Evolutionary conservation across 352 stramenopile species (phyloP).

Genomic region (Globisporangium rhizosaccharum): DNA sequence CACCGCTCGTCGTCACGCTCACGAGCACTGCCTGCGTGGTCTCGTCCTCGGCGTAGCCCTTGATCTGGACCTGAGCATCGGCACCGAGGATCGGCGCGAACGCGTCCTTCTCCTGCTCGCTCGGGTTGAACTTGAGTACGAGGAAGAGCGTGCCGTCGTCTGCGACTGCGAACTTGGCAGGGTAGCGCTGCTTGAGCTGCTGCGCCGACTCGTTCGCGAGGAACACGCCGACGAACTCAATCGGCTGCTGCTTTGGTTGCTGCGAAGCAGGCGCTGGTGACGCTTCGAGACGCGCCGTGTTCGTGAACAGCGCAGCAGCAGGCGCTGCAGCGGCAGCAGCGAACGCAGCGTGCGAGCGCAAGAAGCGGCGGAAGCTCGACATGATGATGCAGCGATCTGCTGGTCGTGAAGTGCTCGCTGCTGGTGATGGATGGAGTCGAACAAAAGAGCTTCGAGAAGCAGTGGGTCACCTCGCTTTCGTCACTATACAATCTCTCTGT

Average conservation of each 20-base stretch:
- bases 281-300: conserved; percentile 19
- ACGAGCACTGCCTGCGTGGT: conserved; percentile 68
- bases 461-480: too few species aligned
- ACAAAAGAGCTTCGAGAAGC: too few species aligned
- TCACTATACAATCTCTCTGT: too few species aligned
- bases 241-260: conserved; percentile 16
- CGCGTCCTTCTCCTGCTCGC: conserved; percentile 56
- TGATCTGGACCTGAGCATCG: conserved; percentile 51
- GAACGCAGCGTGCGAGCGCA: conserved; percentile 10
- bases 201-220: conserved; percentile 48
- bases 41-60: conserved; percentile 58
- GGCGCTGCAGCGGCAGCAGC: conserved; percentile 15
- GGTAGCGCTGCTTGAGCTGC: conserved; percentile 47
- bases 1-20: conserved; percentile 49
- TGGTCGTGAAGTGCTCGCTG: background rate
- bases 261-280: background rate
- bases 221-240: conserved; percentile 80
- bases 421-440: too few species aligned
- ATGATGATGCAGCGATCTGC: background rate
- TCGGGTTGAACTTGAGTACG: conserved; percentile 77
- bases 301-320: conserved; percentile 13
- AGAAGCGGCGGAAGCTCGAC: conserved; percentile 12
- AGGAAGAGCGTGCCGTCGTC: conserved; percentile 45
- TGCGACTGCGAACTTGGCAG: conserved; percentile 34
- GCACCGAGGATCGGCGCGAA: conserved; percentile 68